Evolutionary conservation across 345 rosid genomes (phyloP).

Genomic region (Noccaea caerulescens): DNA sequence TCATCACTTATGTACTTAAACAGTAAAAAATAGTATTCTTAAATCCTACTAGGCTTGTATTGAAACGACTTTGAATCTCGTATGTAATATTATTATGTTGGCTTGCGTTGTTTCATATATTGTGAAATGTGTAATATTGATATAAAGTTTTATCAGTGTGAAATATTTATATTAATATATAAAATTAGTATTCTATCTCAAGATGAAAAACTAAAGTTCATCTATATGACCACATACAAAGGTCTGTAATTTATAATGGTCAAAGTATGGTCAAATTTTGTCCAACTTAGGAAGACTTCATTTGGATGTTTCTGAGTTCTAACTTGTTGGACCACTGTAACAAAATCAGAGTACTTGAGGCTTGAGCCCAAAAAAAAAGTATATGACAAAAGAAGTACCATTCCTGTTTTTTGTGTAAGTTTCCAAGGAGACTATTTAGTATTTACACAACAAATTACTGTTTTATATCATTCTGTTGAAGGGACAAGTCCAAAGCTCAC

Average conservation of each 20-base stretch:
- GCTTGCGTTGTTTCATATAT: too few relatives aligned
- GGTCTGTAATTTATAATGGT: too few relatives aligned
- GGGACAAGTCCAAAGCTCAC: conserved; percentile 23
- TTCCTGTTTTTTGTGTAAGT: not conserved
- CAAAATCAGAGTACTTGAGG: conserved; percentile 5
- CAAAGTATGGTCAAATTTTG: too few relatives aligned
- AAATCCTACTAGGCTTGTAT: not conserved
- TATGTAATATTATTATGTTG: conserved; percentile 20
- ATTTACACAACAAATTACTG: conserved; percentile 23
- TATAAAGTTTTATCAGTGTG: too few relatives aligned
- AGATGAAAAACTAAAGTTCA: too few relatives aligned
- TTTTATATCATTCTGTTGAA: conserved; percentile 13
- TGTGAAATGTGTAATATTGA: too few relatives aligned
- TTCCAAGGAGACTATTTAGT: conserved; percentile 10
- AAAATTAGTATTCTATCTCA: too few relatives aligned
- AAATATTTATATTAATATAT: too few relatives aligned
- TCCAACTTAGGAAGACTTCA: too few relatives aligned
- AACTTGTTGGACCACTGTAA: conserved; percentile 26
- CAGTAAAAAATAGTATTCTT: conserved; percentile 35
- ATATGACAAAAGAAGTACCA: not conserved
- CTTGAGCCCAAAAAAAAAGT: not conserved
- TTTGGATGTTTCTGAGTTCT: too few relatives aligned
- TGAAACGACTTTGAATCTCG: conserved; percentile 9
- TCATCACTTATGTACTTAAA: conserved; percentile 60
- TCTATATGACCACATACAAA: too few relatives aligned